phyloP scores from a whole-genome alignment of 306 rosid species.

The Medicago arabica region DNA sequence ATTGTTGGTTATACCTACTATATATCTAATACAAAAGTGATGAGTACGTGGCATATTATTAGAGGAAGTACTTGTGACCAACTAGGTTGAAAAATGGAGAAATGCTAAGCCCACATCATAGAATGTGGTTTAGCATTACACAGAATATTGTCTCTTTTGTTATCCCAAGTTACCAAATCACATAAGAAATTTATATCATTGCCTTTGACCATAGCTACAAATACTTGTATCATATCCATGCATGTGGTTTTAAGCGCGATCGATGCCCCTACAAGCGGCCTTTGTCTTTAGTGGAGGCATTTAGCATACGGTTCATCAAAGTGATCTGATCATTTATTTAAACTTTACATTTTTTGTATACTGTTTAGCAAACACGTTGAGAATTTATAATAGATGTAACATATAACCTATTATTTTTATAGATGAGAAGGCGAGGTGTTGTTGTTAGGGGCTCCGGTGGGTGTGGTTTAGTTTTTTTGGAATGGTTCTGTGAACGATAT shows the following conservation, averaged over 20 bases:
- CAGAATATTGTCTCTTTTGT: not conserved
- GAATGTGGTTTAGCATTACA: constrained; percentile 17
- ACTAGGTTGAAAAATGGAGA: constrained; percentile 2
- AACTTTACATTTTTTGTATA: too few relatives aligned
- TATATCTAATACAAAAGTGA: constrained; percentile 13
- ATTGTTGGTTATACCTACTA: not conserved
- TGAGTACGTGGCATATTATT: constrained; percentile 8
- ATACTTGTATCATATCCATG: not conserved
- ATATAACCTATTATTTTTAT: too few relatives aligned
- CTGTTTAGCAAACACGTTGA: too few relatives aligned
- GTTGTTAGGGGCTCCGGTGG: too few relatives aligned
- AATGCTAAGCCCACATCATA: constrained; percentile 6
- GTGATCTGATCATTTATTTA: too few relatives aligned
- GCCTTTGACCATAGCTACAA: not conserved
- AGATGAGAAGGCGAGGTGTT: too few relatives aligned
- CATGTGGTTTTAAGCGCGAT: not conserved
- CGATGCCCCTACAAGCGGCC: not conserved
- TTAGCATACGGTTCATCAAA: too few relatives aligned
- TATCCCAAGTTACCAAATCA: not conserved
- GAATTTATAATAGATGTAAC: too few relatives aligned
- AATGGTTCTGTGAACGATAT: too few relatives aligned
- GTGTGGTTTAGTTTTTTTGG: too few relatives aligned
- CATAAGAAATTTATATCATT: not conserved
- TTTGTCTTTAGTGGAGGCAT: too few relatives aligned
- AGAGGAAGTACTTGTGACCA: constrained; percentile 4